Percentiles rank a stretch among this genome's conserved stretches.
Conservation (phyloP, 768 basidiomycete genomes). For the Lyophyllum semitale region DNA sequence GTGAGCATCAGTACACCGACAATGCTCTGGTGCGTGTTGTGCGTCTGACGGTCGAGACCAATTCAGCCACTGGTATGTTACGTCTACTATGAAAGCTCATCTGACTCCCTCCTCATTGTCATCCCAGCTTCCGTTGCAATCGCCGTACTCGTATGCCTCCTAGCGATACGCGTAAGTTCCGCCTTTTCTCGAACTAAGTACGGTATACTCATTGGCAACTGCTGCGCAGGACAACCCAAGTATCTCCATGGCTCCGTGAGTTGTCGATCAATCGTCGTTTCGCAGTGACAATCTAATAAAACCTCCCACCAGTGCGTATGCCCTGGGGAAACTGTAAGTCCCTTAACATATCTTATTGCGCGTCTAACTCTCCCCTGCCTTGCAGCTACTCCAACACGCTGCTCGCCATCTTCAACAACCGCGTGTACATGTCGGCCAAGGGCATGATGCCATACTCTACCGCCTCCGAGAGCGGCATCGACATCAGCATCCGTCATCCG, state of each 20-base stretch:
- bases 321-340: slow-evolving; percentile 14
- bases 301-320: slow-evolving; percentile 9
- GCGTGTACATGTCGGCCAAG: slow-evolving; percentile 11
- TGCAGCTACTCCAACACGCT: slow-evolving; percentile 16
- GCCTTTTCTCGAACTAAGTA: not conserved
- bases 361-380: not conserved
- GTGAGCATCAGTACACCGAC: slow-evolving; percentile 7
- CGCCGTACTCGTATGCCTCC: slow-evolving; percentile 10
- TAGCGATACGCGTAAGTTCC: slow-evolving; percentile 12
- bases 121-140: slow-evolving; percentile 11
- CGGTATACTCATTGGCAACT: not conserved
- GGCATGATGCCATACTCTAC: slow-evolving; percentile 1
- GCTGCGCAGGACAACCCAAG: slow-evolving; percentile 10
- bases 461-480: slow-evolving; percentile 1
- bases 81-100: not conserved
- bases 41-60: slow-evolving; percentile 16
- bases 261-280: not conserved
- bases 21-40: slow-evolving; percentile 11
- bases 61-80: slow-evolving; percentile 10
- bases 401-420: slow-evolving; percentile 15
- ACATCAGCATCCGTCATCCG: not conserved
- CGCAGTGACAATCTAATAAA: not conserved
- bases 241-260: slow-evolving; percentile 16
- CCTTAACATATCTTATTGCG: not conserved
- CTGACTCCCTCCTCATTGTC: not conserved